These are phyloP conservation scores for Didymella exigua DNA, from an alignment of 2,329 filamentous ascomycete genomes.

Conservation along the genomic window DNA sequence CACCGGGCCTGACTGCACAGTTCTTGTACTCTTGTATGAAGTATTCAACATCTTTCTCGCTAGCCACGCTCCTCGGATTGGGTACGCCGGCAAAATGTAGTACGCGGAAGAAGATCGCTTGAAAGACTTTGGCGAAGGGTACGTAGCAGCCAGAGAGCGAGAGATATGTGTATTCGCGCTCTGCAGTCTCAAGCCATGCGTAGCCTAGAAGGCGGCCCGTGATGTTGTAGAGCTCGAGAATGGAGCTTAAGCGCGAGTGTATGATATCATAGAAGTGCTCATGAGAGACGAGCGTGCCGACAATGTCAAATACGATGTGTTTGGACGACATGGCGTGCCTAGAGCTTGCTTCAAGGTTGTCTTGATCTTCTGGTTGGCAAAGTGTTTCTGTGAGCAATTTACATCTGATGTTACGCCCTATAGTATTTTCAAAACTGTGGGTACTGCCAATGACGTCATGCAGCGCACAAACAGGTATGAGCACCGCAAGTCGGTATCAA, in stretches of 20 bases:
- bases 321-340: too few relatives aligned
- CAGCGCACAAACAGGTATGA: too few relatives aligned
- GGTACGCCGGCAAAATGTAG: slow-evolving; percentile 53
- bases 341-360: too few relatives aligned
- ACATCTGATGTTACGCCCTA: too few relatives aligned
- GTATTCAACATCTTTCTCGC: slow-evolving; percentile 50
- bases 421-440: too few relatives aligned
- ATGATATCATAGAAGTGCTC: slow-evolving; percentile 53
- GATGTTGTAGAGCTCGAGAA: slow-evolving; percentile 49
- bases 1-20: slow-evolving; percentile 45
- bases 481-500: too few relatives aligned
- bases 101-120: slow-evolving; percentile 56
- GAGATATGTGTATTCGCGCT: slow-evolving; percentile 59
- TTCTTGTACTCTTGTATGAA: slow-evolving; percentile 50
- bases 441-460: too few relatives aligned
- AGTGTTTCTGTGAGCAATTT: too few relatives aligned
- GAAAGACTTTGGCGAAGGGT: slow-evolving; percentile 52
- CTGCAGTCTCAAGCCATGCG: slow-evolving; percentile 55
- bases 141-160: slow-evolving; percentile 53
- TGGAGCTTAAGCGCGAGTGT: slow-evolving; percentile 50
- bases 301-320: slow-evolving; percentile 48
- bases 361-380: too few relatives aligned
- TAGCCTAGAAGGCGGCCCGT: slow-evolving; percentile 54
- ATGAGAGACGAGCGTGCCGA: slow-evolving; percentile 59
- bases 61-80: slow-evolving; percentile 52